Evolutionary conservation across 352 stramenopile genomes (phyloP).

Genomic region (Phytophthora macrochlamydospora): DNA sequence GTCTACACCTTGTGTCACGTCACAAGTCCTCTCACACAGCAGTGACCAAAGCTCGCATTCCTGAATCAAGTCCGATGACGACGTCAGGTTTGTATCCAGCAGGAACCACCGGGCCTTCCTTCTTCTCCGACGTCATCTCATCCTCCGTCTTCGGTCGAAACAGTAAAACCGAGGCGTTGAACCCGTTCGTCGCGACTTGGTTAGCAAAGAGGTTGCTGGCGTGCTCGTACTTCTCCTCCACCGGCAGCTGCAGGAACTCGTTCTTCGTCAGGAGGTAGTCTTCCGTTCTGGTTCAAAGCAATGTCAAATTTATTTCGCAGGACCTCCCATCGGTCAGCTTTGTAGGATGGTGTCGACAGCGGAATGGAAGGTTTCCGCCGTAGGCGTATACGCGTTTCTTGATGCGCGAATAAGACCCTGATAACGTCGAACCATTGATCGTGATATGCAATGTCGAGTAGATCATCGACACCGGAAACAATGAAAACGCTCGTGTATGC

Average conservation of each 20-base stretch:
- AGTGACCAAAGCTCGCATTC: constrained; percentile 13
- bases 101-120: constrained; percentile 2
- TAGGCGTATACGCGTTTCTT: background rate
- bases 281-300: constrained; percentile 12
- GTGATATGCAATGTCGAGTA: constrained; percentile 12
- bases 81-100: constrained; percentile 5
- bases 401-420: constrained; percentile 11
- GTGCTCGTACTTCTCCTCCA: constrained; percentile 17
- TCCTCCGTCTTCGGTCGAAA: constrained; percentile 15
- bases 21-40: constrained; percentile 16
- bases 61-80: constrained; percentile 5
- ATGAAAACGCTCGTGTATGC: too few species aligned
- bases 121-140: constrained; percentile 8
- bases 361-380: background rate
- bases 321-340: constrained; percentile 4
- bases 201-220: constrained; percentile 25
- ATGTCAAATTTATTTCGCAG: constrained; percentile 16
- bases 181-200: background rate
- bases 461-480: constrained; percentile 7
- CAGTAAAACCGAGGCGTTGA: constrained; percentile 13
- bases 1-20: background rate
- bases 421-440: background rate
- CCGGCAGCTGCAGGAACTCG: constrained; percentile 5
- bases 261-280: background rate
- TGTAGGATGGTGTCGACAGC: constrained; percentile 3